Evolutionary conservation across 768 basidiomycete genomes (phyloP).

Genomic region (Pleurotus pulmonarius): DNA sequence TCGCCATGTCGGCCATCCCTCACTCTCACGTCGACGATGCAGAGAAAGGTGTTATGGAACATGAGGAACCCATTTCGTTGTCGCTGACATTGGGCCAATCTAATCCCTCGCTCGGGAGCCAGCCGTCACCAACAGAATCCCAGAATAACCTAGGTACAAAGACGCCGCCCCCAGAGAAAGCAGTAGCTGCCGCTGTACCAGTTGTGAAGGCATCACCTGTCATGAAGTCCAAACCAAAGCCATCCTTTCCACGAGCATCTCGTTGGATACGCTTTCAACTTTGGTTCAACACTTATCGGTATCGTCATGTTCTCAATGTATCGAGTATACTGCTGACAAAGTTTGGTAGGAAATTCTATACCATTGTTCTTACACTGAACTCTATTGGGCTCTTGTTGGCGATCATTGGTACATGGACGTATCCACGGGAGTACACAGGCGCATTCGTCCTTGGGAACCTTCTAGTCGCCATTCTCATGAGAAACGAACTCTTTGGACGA

Average conservation of each 20-base stretch:
- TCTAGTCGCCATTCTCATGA: slow-evolving; percentile 66
- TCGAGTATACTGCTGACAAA: neutral
- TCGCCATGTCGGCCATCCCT: neutral
- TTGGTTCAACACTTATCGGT: slow-evolving; percentile 82
- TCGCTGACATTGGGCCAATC: slow-evolving; percentile 2
- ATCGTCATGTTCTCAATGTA: neutral
- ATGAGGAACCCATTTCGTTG: neutral
- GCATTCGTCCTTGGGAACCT: slow-evolving; percentile 76
- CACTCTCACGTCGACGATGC: slow-evolving; percentile 7
- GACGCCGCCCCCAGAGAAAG: neutral
- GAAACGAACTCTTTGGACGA: slow-evolving; percentile 84
- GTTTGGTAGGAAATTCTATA: slow-evolving; percentile 66
- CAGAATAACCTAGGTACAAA: neutral
- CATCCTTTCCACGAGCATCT: slow-evolving; percentile 39
- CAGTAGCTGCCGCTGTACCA: neutral
- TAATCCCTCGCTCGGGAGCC: neutral
- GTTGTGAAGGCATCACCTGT: slow-evolving; percentile 7
- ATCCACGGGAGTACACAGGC: slow-evolving; percentile 61
- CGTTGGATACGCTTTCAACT: slow-evolving; percentile 58
- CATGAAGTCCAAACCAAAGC: slow-evolving; percentile 7
- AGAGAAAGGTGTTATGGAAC: slow-evolving; percentile 4
- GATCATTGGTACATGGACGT: slow-evolving; percentile 61
- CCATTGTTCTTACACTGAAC: slow-evolving; percentile 57
- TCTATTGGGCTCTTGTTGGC: slow-evolving; percentile 57
- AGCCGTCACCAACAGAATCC: slow-evolving; percentile 1